Evolutionary conservation across 768 basidiomycete species (phyloP).

Genomic region (Strobilomyces confusus): DNA sequence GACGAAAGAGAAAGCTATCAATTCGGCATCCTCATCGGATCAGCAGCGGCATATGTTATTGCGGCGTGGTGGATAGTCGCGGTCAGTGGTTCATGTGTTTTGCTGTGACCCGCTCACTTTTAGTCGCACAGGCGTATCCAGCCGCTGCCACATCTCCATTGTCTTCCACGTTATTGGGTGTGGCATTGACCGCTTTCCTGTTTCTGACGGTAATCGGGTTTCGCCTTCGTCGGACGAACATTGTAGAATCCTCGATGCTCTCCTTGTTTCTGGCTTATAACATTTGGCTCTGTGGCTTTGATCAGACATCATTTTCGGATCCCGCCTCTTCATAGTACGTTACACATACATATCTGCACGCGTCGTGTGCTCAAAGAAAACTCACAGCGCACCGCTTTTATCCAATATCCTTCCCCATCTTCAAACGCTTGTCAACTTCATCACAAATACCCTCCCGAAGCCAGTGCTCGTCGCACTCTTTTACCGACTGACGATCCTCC

Average conservation of each 20-base stretch:
- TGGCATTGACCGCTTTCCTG: conserved; percentile 80
- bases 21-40: conserved; percentile 68
- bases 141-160: conserved; percentile 79
- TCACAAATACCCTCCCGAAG: conserved; percentile 81
- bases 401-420: conserved; percentile 80
- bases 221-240: conserved; percentile 81
- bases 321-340: conserved; percentile 76
- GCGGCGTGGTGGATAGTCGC: conserved; percentile 86
- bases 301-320: conserved; percentile 67
- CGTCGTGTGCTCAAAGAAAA: conserved; percentile 7
- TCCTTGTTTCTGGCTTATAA: conserved; percentile 88
- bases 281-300: conserved; percentile 85
- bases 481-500: conserved; percentile 77
- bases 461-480: conserved; percentile 75
- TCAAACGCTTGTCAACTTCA: conserved; percentile 73
- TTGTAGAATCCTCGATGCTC: conserved; percentile 86
- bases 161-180: conserved; percentile 85
- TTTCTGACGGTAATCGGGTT: conserved; percentile 94
- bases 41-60: conserved; percentile 74
- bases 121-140: conserved; percentile 61
- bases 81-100: conserved; percentile 41
- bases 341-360: neutral
- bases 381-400: conserved; percentile 62
- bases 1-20: conserved; percentile 73
- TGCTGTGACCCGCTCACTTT: conserved; percentile 8